Percentiles rank a stretch among this genome's conserved stretches.
These are phyloP conservation scores for Zalaria obscura DNA, from an alignment of 2,329 filamentous ascomycete species.

Conservation along the genomic window DNA sequence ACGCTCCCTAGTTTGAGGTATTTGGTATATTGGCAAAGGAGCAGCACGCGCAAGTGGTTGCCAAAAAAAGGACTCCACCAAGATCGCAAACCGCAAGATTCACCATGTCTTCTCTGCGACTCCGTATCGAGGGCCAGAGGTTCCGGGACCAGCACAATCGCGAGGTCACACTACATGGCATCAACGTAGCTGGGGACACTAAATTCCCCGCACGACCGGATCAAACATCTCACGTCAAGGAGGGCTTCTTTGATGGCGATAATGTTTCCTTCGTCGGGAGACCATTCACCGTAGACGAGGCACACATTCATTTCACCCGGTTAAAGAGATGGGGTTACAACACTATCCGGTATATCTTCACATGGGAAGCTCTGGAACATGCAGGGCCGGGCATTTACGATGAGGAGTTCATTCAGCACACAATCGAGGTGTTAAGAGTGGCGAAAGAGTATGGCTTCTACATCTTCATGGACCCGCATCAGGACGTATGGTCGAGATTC, in stretches of 20 bases:
- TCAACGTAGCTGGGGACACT: constrained; percentile 83
- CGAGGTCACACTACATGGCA: constrained; percentile 78
- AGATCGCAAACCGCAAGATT: no score
- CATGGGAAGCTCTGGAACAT: constrained; percentile 97
- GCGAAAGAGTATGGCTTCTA: constrained; percentile 90
- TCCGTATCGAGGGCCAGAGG: constrained; percentile 71
- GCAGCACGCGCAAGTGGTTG: no score
- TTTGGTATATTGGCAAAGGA: no score
- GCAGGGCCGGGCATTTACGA: constrained; percentile 84
- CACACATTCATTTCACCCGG: constrained; percentile 72
- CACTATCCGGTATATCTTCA: constrained; percentile 90
- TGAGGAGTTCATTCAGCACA: constrained; percentile 84
- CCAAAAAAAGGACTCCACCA: no score
- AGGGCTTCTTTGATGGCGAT: constrained; percentile 86
- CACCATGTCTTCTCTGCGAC: constrained; percentile 57
- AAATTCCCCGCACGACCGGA: constrained; percentile 78
- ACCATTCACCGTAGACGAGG: constrained; percentile 72
- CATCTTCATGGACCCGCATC: constrained; percentile 96
- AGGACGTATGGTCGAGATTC: constrained; percentile 96
- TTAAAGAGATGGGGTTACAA: constrained; percentile 89
- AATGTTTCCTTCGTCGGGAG: constrained; percentile 76
- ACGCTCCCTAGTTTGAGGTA: no score
- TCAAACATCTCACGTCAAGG: constrained; percentile 61
- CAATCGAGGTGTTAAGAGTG: constrained; percentile 67
- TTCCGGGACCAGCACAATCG: constrained; percentile 74